Base-by-base conservation (phyloP, 202 grass and related monocot genomes). In the Carex arenaria region DNA sequence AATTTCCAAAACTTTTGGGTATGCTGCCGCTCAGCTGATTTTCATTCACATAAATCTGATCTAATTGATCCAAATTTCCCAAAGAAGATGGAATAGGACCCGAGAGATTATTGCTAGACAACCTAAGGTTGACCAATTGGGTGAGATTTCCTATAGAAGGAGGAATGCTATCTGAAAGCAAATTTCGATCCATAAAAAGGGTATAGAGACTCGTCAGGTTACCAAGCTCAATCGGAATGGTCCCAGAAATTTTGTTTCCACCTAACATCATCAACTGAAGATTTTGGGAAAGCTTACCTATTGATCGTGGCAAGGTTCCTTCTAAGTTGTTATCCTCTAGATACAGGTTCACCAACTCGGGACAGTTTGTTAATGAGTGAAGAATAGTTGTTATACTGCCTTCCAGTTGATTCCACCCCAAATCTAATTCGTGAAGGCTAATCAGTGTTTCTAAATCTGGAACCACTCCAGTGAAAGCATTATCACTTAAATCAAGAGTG, bases 11-110 rank as follows among this genome's bases (percentile, higher is more conserved):
- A 20, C 71, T 91, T 4, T 2, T 18, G 64, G 85, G 85, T 87
- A 93, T 91, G 0, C 3, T 87, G 30, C 85, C 86, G 72, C n/a
- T 89, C 0, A 93, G 59, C 12, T 91, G 84, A 60, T 93, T 93
- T 12, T 1, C 0, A 18, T 93, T 47, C 10, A 93, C 4, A 43
- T 72, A 83, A 0, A 91, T 19, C 4, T 76, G 42, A 1, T 18
- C 87, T 5, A 89, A 34, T 63, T 87, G 78, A 57, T 80, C 5
- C 20, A 93, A 53, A 1, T 85, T 89, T 1, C 91, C 85, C 0
- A 93, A 28, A 15, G 2, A 3, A 19, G 64, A 30, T 12, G 88
- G 91, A 13, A 93, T 80, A 1, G 51, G 4, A 0, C 86, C 87
- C 0, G 85, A 89, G 1, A 91, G 67, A 3, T 4, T 53, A 2